Evolutionary conservation across 176 grass and related monocot genomes (phyloP).

Genomic region (Secale cereale): DNA sequence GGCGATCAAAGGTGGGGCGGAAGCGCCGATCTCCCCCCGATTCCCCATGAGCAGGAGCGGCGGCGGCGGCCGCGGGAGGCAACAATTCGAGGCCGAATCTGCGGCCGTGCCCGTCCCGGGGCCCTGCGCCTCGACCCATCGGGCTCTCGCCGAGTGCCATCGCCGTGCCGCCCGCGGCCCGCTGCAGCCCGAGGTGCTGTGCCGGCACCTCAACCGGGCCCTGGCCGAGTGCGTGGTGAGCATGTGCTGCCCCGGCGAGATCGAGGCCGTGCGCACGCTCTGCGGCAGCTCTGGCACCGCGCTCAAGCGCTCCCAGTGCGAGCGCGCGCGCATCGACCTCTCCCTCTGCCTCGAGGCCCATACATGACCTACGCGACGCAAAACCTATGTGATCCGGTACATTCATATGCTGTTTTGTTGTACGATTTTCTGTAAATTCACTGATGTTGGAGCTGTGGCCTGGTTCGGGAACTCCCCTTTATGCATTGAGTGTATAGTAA

Average conservation of each 20-base stretch:
- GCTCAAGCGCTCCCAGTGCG: conserved; percentile 82
- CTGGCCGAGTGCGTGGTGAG: conserved; percentile 74
- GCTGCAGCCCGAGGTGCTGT: conserved; percentile 40
- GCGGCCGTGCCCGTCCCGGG: conserved; percentile 17
- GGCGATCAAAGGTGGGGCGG: background rate
- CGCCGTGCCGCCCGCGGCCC: conserved; percentile 36
- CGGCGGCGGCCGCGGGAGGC: background rate
- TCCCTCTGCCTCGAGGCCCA: conserved; percentile 72
- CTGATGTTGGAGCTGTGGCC: background rate
- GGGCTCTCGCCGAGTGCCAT: conserved; percentile 66
- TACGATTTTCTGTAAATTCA: background rate
- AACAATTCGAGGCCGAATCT: background rate
- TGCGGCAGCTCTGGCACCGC: conserved; percentile 60
- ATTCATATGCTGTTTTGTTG: background rate
- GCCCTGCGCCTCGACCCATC: conserved; percentile 37
- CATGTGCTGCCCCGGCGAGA: conserved; percentile 59
- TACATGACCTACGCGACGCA: background rate
- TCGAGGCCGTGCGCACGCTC: conserved; percentile 60
- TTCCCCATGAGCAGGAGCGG: conserved; percentile 28
- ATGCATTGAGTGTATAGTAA: background rate
- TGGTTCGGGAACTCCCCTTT: background rate
- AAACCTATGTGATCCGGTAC: background rate
- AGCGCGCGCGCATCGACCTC: conserved; percentile 58
- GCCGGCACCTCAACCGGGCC: conserved; percentile 78
- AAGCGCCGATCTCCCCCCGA: conserved; percentile 4